Conservation (phyloP, 306 rosid species). For the Pterocarpus santalinus region DNA sequence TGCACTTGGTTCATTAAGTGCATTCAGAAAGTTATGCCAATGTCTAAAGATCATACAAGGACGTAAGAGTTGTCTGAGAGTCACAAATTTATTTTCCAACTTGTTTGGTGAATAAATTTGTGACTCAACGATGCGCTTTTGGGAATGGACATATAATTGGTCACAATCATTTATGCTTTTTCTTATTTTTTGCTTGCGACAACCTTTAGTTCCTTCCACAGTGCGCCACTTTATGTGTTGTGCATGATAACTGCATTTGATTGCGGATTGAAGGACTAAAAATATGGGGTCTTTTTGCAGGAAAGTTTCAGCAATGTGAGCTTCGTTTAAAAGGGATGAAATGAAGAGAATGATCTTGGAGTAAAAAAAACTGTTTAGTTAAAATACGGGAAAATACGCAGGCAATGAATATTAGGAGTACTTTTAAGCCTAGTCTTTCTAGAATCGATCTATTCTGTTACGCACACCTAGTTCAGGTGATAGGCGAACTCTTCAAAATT, state of each 20-base stretch:
- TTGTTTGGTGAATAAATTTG: constrained; percentile 35
- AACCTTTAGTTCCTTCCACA: constrained; percentile 35
- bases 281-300: not conserved
- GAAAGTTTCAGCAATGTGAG: constrained; percentile 38
- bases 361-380: too few relatives aligned
- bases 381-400: too few relatives aligned
- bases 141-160: constrained; percentile 33
- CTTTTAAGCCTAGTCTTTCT: too few relatives aligned
- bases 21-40: constrained; percentile 4
- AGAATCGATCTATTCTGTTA: too few relatives aligned
- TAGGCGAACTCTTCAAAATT: too few relatives aligned
- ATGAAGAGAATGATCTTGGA: not conserved
- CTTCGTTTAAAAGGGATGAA: constrained; percentile 32
- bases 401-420: too few relatives aligned
- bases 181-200: constrained; percentile 36
- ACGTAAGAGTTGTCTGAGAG: constrained; percentile 10
- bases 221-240: constrained; percentile 33
- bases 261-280: constrained; percentile 51
- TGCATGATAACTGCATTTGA: constrained; percentile 65
- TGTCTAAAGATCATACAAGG: constrained; percentile 23
- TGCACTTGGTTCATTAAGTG: constrained; percentile 40
- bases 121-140: constrained; percentile 30
- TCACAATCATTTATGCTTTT: constrained; percentile 33
- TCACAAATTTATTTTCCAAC: constrained; percentile 31
- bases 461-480: too few relatives aligned